phyloP scores from a whole-genome alignment of 257 asterid species.

The Ajuga chamaepitys region DNA sequence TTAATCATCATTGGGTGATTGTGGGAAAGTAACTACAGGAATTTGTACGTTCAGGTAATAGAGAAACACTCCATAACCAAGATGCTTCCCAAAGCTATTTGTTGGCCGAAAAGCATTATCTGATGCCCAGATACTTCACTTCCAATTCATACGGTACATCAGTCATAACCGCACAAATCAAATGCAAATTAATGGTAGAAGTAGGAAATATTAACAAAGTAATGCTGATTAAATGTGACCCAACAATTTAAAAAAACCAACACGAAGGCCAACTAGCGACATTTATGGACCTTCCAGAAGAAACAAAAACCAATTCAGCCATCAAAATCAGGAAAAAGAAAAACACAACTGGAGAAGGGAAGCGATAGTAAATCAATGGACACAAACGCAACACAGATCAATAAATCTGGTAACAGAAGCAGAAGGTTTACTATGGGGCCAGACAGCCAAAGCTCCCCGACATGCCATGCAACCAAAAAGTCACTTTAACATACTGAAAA shows the following conservation, averaged over 20 bases:
- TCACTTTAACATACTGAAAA: not conserved
- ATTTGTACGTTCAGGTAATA: not conserved
- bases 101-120: too few species aligned
- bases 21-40: not conserved
- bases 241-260: too few species aligned
- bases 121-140: too few species aligned
- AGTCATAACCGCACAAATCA: not conserved
- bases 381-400: not conserved
- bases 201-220: not conserved
- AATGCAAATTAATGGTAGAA: not conserved
- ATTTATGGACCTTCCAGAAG: not conserved
- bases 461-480: constrained; percentile 2
- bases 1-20: not conserved
- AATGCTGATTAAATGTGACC: not conserved
- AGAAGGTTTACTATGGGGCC: not conserved
- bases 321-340: not conserved
- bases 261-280: not conserved
- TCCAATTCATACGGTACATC: not conserved
- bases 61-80: not conserved
- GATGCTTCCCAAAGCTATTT: not conserved
- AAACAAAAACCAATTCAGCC: not conserved
- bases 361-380: not conserved
- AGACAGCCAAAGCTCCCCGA: not conserved
- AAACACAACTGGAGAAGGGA: not conserved
- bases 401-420: not conserved